Base-by-base conservation (phyloP, 257 asterid species). In the Gentiana straminea region DNA sequence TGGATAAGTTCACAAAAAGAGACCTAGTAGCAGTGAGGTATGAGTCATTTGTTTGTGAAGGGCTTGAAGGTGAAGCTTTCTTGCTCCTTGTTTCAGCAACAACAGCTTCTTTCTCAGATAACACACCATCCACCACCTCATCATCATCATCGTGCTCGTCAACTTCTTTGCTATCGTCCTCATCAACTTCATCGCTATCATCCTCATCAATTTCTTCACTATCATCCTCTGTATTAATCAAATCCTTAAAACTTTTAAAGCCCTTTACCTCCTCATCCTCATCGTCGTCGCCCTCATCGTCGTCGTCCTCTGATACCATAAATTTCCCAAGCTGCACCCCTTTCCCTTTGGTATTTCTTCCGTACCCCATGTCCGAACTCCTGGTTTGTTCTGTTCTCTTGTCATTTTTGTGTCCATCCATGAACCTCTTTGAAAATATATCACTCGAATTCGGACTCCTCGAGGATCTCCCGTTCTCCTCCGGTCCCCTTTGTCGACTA, bases 11-110 rank as follows among this genome's bases (percentile, higher is more conserved):
- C 3, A 36, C 33, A 32, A 15, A 32, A 34, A 7, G 11, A 37
- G 60, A 86, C 97, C 98, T 83, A 75, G 89, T 84, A 66, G 84
- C 94, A 55, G 93, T 87, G 35, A 92, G 98, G 77, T 92, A 81
- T 15, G 94, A 79, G 57, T 74, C 94, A 62, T 57, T 64, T 49
- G 68, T 54, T 49, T 66, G 75, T 3, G 74, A 41, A 54, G 85
- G 73, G 59, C 75, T 78, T 41, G 68, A 64, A 50, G 74, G 54
- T 9, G 70, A 32, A 52, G 69, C 36, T 36, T 59, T 33, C n/a
- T 62, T 51, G 45, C 37, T 52, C 33, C 46, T 39, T 34, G 51
- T 59, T 54, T 48, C 56, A 24, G 72, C 34, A 24, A 49, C 11
- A 49, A 43, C 44, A 32, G 55, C 51, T 49, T 45, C 74, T 68